Evolutionary conservation across 352 stramenopile species (phyloP).

Genomic region (Globisporangium nodosum): DNA sequence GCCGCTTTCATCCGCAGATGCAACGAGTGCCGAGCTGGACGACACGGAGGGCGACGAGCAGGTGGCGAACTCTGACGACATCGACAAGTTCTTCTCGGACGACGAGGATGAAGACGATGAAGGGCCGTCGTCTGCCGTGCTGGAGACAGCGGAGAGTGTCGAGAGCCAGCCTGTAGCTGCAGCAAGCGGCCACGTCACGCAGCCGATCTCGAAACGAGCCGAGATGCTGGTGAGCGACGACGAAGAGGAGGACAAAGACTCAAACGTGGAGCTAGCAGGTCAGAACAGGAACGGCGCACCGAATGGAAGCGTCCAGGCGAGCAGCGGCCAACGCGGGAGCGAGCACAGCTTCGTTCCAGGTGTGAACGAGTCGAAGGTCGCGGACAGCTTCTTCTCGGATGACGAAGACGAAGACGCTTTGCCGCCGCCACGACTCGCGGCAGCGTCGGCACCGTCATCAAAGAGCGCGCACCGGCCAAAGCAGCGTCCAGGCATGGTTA

Average conservation of each 20-base stretch:
- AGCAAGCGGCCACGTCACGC: background rate
- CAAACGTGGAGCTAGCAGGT: background rate
- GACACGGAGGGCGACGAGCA: slow-evolving; percentile 5
- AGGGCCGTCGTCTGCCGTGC: slow-evolving; percentile 14
- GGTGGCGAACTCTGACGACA: slow-evolving; percentile 24
- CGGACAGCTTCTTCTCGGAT: background rate
- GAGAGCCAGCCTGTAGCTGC: background rate
- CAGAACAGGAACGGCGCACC: background rate
- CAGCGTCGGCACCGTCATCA: background rate
- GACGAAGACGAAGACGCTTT: background rate
- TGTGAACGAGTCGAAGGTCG: background rate
- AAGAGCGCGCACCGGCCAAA: background rate
- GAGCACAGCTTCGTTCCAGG: background rate
- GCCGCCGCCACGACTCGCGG: background rate
- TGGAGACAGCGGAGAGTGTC: slow-evolving; percentile 1
- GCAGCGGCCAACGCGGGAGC: background rate
- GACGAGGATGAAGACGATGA: slow-evolving; percentile 53
- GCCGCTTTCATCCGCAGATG: background rate
- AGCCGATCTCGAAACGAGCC: background rate
- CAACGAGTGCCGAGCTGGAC: background rate
- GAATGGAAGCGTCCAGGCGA: background rate
- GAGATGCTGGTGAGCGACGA: slow-evolving; percentile 26
- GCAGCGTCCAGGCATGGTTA: background rate
- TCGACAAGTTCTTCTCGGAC: slow-evolving; percentile 79
- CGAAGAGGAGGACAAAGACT: slow-evolving; percentile 10